Evolutionary conservation across 2,329 filamentous ascomycete genomes (phyloP), one percentile per base, ranked within the genome.

Genomic region (Penicillium sp.): DNA sequence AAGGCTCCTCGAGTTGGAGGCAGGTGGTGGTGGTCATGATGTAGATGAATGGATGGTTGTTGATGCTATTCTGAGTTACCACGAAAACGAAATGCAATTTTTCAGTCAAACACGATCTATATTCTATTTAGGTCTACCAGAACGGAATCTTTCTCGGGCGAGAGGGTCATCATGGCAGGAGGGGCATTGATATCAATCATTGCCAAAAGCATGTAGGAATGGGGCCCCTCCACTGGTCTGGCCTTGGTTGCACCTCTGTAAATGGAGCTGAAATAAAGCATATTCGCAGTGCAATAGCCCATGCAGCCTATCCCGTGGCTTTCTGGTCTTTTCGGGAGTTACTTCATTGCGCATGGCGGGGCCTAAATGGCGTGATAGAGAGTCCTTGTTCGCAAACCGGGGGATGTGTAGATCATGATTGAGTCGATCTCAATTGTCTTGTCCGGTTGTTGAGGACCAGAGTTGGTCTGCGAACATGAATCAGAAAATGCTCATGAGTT

Each of bases 321-420:
- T 16, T 26, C 27, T 12, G 46, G 37, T 17, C 39, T 38, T 2
- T 41, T 48, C 6, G 34, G 41, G 42, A 48, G 44, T 11, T 10
- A 45, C 17, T 13, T 29, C 39, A 56, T 61, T 56, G 56, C 55
- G 51, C 50, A 57, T 53, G 46, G 55, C 55, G 57, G 58, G 56
- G 56, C 46, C 42, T 27, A 22, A 35, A 61, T 61, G 53, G 46
- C 57, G 58, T 60, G 57, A 56, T 59, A 36, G 23, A 11, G 23
- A 35, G 10, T 26, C 22, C 33, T 45, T 16, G 30, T 42, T 41
- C 32, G 30, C 14, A 39, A 6, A 10, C 31, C 14, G 17, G 38
- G 32, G 29, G 28, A 41, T 36, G 33, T 6, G 39, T 35, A 41
- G 39, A 44, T 42, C 29, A 14, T 14, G 35, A n/a, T n/a, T n/a